Base-by-base conservation (phyloP, 169 alveolate genomes). In the Plasmodium berghei region DNA sequence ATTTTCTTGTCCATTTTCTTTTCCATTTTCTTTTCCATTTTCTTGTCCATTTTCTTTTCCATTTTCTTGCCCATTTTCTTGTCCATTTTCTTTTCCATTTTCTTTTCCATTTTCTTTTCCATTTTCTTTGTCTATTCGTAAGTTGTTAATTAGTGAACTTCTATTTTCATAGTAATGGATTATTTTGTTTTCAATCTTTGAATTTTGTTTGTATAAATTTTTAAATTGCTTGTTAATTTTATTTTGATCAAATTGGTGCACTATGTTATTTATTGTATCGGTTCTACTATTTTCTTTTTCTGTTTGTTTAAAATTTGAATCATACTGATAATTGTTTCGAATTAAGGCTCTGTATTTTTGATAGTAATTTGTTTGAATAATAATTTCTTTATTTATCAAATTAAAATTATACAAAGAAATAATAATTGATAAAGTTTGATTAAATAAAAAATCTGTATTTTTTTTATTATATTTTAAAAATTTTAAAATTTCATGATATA, bases 381-480 rank as follows among this genome's bases (percentile, higher is more conserved):
- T 70, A 12, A 86, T 61, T 71, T 86, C 91, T 54, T 86, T 86
- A 86, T 61, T 86, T 2, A 86, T 24, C n/a, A 86, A 26, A 62
- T 86, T 86, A 18, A 86, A 86, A 71, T 86, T 86, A 24, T 86
- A 86, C 52, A 86, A 71, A 1, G 91, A 86, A 9, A 48, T 69
- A 28, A 86, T 63, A 18, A 86, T 86, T 16, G 91, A 72, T 20
- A 86, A 28, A 0, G 75, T 49, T 40, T 86, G 73, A 2, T 26
- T 71, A 61, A 69, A 86, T 20, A 72, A 61, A 14, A 34, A 22
- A 9, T 83, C 73, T 6, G 16, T 72, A 34, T 85, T 45, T 0
- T 86, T 26, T 18, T 71, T 59, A 20, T 28, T 70, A 22, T 40
- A 14, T 46, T 52, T 64, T 48, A 86, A 28, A 61, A 83, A 55